Percentiles rank a stretch among this genome's conserved stretches.
These are phyloP conservation scores for Capronia epimyces DNA, from an alignment of 2,329 filamentous ascomycete genomes.

Conservation along the genomic window DNA sequence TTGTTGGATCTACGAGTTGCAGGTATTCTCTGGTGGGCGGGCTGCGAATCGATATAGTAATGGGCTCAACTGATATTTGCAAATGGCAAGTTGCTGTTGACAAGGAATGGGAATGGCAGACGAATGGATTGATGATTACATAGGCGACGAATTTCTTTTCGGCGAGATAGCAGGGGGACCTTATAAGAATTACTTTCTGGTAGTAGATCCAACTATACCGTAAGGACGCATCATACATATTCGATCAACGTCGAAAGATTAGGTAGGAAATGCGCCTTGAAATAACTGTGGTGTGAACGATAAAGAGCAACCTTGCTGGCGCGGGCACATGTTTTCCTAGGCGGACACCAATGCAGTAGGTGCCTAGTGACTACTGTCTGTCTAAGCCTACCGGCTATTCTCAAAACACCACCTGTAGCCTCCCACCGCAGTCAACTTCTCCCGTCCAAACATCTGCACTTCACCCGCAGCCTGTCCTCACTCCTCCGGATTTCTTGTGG, in stretches of 20 bases:
- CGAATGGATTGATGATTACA: neutral
- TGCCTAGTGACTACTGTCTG: neutral
- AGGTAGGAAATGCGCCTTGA: no score
- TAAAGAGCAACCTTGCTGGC: no score
- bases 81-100: no score
- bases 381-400: neutral
- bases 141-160: constrained; percentile 6
- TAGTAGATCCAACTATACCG: no score
- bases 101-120: neutral
- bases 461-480: neutral
- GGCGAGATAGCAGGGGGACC: neutral
- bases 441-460: neutral
- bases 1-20: neutral
- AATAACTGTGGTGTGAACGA: no score
- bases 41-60: neutral
- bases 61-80: neutral
- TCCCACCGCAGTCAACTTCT: neutral
- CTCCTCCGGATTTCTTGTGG: neutral
- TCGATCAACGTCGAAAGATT: no score
- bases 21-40: neutral
- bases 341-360: neutral
- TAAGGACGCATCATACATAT: no score
- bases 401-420: neutral
- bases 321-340: no score
- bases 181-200: no score